Evolutionary conservation across 2,329 filamentous ascomycete genomes (phyloP), one percentile per base, ranked within the genome.

Genomic region (Myriosclerotinia curreyana): DNA sequence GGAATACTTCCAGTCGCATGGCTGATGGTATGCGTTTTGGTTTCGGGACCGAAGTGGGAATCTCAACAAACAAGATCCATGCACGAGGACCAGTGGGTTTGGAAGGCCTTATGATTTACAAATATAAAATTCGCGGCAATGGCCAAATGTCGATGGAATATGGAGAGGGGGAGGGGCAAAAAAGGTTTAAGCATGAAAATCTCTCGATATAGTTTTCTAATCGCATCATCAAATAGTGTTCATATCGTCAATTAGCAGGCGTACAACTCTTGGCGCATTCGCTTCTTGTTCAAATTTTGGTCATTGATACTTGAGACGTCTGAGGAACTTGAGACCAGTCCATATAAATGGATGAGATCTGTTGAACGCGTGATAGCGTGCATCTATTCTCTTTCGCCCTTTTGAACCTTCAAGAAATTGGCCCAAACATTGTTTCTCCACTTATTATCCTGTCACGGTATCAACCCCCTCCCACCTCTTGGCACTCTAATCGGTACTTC

Each of bases 51-150:
- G 95, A 99, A 78, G 95, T 99, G 31, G 95, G 95, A 62, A 98
- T 99, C 77, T 96, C 91, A 79, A 99, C 95, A 58, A 99, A 97
- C 81, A 99, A 98, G 81, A 96, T 99, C 68, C 95, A 99, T 75
- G 90, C 91, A 1, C 82, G 95, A 59, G 95, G 95, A 0, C 95
- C 95, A 0, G 95, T 99, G 7, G 95, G 95, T 1, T 79, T 99
- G 60, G 95, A 98, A 74, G 95, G 95, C 0, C 78, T 99, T 75
- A 96, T 92, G 75, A 98, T 98, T 67, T 97, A 99, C 79, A 97
- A 97, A 81, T 99, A 97, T 81, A 86, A 95, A 76, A 83, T 99
- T 68, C 82, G 90, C 46, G 95, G 94, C 0, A 80, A 85, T 65
- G 95, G 93, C 12, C 95, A 99, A 70, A 82, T 87, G n/a, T 91